Conservation (phyloP, 2,329 filamentous ascomycete species). For the Fusarium heterosporum region DNA sequence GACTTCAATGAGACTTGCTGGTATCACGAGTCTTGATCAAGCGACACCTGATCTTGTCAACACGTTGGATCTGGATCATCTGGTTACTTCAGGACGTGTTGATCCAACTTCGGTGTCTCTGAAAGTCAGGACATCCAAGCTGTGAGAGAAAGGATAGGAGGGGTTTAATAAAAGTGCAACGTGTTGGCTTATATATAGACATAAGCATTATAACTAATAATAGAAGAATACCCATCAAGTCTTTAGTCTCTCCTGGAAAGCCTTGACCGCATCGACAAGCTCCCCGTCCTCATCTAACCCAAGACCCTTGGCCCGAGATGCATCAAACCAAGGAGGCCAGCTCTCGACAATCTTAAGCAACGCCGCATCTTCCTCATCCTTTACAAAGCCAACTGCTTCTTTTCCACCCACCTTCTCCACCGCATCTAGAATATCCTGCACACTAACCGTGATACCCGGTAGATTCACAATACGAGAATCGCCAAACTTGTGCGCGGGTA, state of each 20-base stretch:
- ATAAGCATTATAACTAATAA: conserved; percentile 2
- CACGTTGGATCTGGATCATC: conserved; percentile 49
- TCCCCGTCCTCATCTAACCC: conserved; percentile 62
- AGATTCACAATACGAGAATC: conserved; percentile 61
- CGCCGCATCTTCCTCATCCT: conserved; percentile 59
- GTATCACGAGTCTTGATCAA: conserved; percentile 48
- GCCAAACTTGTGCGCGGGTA: conserved; percentile 55
- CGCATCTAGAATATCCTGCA: conserved; percentile 65
- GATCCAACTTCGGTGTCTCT: conserved; percentile 8
- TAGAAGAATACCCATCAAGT: background rate
- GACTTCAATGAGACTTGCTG: conserved; percentile 48
- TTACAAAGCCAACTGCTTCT: conserved; percentile 57
- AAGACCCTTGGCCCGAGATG: conserved; percentile 62
- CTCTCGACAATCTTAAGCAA: conserved; percentile 63
- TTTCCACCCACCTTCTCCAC: conserved; percentile 61
- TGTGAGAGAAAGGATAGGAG: conserved; percentile 6
- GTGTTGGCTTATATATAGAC: conserved; percentile 1
- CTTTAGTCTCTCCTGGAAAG: conserved; percentile 42
- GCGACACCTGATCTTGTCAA: conserved; percentile 48
- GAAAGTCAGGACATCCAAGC: conserved; percentile 26
- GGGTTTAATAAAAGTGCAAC: background rate
- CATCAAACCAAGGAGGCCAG: conserved; percentile 66
- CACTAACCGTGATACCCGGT: conserved; percentile 63
- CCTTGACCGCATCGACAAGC: conserved; percentile 50
- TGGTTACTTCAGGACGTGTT: conserved; percentile 43